Percentiles rank a stretch among this genome's conserved stretches.
These are phyloP conservation scores for Salicornia ramosissima DNA, from an alignment of 148 eudicot genomes.

Conservation along the genomic window DNA sequence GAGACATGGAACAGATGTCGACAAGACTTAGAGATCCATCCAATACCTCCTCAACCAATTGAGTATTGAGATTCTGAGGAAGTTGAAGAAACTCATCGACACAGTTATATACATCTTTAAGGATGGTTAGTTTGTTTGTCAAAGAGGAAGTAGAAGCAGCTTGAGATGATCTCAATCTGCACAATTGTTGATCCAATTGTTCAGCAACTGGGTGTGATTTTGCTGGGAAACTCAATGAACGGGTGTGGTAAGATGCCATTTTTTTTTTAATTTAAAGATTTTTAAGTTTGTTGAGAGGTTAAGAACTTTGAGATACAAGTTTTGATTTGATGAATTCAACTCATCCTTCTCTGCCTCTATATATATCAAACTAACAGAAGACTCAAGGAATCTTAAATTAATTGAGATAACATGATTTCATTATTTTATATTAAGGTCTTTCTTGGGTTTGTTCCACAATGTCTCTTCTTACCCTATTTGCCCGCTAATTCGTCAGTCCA, in stretches of 20 bases:
- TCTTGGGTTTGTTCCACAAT: background rate
- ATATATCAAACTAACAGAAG: slow-evolving; percentile 5
- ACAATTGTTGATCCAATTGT: slow-evolving; percentile 8
- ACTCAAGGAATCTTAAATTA: slow-evolving; percentile 15
- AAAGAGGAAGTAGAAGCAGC: slow-evolving; percentile 27
- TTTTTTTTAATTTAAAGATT: background rate
- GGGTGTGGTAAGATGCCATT: slow-evolving; percentile 27
- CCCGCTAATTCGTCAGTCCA: slow-evolving; percentile 1
- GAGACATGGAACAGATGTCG: slow-evolving; percentile 26
- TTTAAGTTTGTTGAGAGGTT: background rate
- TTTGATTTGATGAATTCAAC: slow-evolving; percentile 11
- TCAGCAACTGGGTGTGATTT: slow-evolving; percentile 14
- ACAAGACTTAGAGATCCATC: slow-evolving; percentile 38
- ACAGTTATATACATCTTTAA: slow-evolving; percentile 22
- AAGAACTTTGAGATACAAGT: background rate
- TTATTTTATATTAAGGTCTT: background rate
- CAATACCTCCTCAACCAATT: slow-evolving; percentile 18
- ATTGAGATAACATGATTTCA: background rate
- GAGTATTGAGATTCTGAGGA: slow-evolving; percentile 16
- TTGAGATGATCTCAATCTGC: slow-evolving; percentile 26
- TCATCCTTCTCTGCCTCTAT: background rate
- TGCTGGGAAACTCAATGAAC: slow-evolving; percentile 29
- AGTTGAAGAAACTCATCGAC: slow-evolving; percentile 37
- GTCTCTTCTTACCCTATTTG: slow-evolving; percentile 7
- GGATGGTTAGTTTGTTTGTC: slow-evolving; percentile 17